Conservation (phyloP, 139 green algal species). For the Haematococcus sp. region DNA sequence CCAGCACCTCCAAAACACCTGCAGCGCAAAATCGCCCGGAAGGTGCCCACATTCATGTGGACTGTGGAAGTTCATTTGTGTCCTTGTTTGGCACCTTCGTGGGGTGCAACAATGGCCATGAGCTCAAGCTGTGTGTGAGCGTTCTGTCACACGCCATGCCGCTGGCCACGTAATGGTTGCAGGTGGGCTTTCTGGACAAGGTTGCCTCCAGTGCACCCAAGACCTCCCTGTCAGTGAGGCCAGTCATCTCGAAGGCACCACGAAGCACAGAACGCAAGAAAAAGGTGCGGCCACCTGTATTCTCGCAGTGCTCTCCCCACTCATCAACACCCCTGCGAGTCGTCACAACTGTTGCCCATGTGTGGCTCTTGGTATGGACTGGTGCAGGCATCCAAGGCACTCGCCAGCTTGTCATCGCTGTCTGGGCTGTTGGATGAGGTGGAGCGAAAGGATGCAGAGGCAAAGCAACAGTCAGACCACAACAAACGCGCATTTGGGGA, state of each 20-base stretch:
- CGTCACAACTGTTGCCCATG: neutral
- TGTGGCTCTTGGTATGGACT: neutral
- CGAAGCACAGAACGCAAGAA: no score
- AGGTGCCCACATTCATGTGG: no score
- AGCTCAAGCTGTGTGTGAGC: no score
- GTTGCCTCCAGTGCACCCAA: neutral
- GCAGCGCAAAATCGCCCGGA: constrained; percentile 9
- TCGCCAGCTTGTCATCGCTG: neutral
- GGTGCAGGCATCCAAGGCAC: neutral
- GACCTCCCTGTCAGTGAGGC: no score
- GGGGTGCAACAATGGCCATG: no score
- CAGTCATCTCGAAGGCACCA: neutral
- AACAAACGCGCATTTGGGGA: neutral
- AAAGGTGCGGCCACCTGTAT: neutral
- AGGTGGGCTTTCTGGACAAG: constrained; percentile 10
- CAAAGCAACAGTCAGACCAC: neutral
- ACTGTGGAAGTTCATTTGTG: no score
- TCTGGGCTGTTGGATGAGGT: neutral
- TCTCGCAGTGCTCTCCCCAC: neutral
- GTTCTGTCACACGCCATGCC: no score
- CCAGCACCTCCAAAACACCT: constrained; percentile 7
- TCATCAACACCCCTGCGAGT: neutral
- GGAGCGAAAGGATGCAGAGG: neutral
- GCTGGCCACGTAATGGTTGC: no score
- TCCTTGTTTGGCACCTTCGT: no score